phyloP scores from a whole-genome alignment of 371 early-diverging fungal species.

The Nematocida minor region DNA sequence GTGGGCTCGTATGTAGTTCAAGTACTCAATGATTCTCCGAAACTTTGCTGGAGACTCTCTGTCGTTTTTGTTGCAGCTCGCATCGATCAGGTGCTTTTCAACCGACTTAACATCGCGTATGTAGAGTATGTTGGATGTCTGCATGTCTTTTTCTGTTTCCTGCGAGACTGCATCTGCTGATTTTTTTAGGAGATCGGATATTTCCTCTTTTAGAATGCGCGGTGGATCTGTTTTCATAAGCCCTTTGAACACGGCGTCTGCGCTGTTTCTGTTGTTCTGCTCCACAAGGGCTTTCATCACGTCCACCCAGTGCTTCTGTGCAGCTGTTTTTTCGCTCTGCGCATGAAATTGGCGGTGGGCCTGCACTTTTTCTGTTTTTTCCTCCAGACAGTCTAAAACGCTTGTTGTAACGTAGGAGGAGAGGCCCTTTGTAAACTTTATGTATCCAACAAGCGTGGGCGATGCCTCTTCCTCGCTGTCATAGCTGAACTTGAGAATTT shows the following conservation, averaged over 20 bases:
- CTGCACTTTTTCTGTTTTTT: neutral
- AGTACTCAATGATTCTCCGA: slow-evolving; percentile 35
- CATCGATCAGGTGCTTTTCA: slow-evolving; percentile 49
- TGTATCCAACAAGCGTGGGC: slow-evolving; percentile 30
- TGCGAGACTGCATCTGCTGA: neutral
- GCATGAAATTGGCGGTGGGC: neutral
- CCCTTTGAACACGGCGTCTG: neutral
- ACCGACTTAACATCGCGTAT: slow-evolving; percentile 12
- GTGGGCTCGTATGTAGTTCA: slow-evolving; percentile 22
- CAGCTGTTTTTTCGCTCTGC: slow-evolving; percentile 2
- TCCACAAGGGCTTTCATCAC: neutral
- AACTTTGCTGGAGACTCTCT: slow-evolving; percentile 21
- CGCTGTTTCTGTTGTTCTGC: neutral
- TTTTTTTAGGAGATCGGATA: neutral
- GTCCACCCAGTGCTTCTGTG: neutral
- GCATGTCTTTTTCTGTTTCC: slow-evolving; percentile 5
- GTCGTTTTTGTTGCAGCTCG: slow-evolving; percentile 31
- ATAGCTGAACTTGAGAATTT: slow-evolving; percentile 46
- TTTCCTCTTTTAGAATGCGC: slow-evolving; percentile 21
- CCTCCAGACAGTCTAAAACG: neutral
- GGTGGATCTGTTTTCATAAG: slow-evolving; percentile 2
- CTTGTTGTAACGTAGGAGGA: slow-evolving; percentile 22
- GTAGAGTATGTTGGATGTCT: slow-evolving; percentile 1
- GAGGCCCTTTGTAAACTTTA: slow-evolving; percentile 31
- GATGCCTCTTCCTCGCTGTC: neutral